These are phyloP conservation scores for Penicillium canescens DNA, from an alignment of 495 filamentous ascomycete genomes.

Conservation along the genomic window DNA sequence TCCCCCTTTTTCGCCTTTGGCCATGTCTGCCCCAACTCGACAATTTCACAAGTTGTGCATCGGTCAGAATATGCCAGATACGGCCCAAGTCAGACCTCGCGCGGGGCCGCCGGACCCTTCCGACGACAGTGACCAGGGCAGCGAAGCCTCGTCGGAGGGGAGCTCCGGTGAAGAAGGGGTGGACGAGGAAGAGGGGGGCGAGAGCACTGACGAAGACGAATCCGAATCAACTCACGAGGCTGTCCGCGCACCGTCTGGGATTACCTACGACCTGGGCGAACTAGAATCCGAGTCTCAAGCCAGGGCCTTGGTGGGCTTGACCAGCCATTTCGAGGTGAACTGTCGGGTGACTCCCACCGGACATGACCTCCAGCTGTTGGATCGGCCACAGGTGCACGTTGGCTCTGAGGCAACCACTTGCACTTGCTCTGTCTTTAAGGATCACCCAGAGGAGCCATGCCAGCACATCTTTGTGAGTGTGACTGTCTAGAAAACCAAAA, in stretches of 20 bases:
- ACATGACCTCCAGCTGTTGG: conserved; percentile 39
- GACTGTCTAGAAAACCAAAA: background rate
- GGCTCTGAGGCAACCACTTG: conserved; percentile 31
- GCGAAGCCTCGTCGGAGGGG: conserved; percentile 12
- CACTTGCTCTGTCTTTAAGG: conserved; percentile 37
- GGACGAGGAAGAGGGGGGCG: conserved; percentile 14
- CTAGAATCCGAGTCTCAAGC: conserved; percentile 37
- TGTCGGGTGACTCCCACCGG: conserved; percentile 31
- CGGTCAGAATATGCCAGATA: conserved; percentile 32
- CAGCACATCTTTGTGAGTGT: conserved; percentile 49
- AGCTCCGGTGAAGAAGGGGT: conserved; percentile 13
- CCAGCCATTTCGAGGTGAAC: conserved; percentile 33
- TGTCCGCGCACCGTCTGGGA: conserved; percentile 36
- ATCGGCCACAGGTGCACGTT: conserved; percentile 34
- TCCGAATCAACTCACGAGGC: conserved; percentile 21
- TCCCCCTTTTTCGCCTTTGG: conserved; percentile 10
- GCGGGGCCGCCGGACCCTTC: conserved; percentile 18
- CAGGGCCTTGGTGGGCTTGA: conserved; percentile 38
- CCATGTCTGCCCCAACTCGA: conserved; percentile 43
- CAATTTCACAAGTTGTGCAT: conserved; percentile 44
- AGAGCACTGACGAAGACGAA: conserved; percentile 19
- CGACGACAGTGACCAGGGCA: conserved; percentile 18
- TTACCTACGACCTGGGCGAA: conserved; percentile 42
- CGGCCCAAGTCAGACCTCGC: conserved; percentile 25
- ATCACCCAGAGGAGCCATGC: conserved; percentile 36